A percentile compares a stretch with the other conserved stretches of the same genome.
Conservation (phyloP, 768 basidiomycete species). For the Rossbeevera mucosa region DNA sequence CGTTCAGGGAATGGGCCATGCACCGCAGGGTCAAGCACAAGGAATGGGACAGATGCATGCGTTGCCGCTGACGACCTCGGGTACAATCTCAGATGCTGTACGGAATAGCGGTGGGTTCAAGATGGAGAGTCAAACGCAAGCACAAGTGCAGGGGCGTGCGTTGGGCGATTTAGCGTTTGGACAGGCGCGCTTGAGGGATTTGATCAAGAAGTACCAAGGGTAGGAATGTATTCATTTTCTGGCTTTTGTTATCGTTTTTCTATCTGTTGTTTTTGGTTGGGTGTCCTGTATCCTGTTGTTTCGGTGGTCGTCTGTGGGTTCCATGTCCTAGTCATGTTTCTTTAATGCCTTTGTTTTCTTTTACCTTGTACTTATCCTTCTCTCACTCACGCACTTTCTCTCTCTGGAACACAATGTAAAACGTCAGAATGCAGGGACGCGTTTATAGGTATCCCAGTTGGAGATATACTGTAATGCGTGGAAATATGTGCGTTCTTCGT, state of each 20-base stretch:
- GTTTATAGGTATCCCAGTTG: neutral
- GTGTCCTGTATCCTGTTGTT: neutral
- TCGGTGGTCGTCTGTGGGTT: neutral
- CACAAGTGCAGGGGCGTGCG: constrained; percentile 11
- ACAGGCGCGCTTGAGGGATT: constrained; percentile 68
- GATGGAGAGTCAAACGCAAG: neutral
- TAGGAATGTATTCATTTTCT: neutral
- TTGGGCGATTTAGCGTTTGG: constrained; percentile 63
- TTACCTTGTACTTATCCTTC: neutral
- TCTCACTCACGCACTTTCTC: neutral
- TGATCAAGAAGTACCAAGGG: constrained; percentile 79
- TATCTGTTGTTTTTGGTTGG: neutral
- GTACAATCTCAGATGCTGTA: constrained; percentile 22
- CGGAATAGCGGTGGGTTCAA: constrained; percentile 1
- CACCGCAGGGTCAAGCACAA: neutral
- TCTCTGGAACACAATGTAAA: neutral
- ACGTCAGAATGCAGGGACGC: too few relatives aligned
- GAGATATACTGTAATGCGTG: neutral
- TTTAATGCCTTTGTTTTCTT: neutral
- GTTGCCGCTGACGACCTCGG: constrained; percentile 34
- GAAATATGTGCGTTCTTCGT: neutral
- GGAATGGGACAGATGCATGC: constrained; percentile 15
- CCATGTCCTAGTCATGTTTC: neutral
- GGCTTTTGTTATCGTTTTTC: neutral
- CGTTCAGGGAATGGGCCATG: neutral